Evolutionary conservation across 2,329 filamentous ascomycete genomes (phyloP).

Genomic region (Madurella mycetomatis): DNA sequence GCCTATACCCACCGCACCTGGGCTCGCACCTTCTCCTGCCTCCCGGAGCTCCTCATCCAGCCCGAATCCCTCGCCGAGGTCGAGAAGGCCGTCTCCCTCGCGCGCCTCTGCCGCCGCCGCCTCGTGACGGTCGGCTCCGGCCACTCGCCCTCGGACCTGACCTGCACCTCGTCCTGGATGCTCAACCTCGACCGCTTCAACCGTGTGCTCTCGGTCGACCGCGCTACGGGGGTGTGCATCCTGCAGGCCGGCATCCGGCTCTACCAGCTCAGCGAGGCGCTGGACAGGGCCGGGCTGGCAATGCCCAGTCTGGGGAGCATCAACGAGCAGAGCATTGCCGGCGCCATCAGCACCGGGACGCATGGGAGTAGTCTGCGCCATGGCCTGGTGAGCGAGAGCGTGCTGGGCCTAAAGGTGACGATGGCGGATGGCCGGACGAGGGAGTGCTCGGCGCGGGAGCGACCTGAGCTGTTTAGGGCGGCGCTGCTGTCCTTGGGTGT

Average conservation of each 20-base stretch:
- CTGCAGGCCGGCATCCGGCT: slow-evolving; percentile 89
- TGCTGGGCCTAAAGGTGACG: slow-evolving; percentile 72
- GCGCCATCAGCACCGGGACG: slow-evolving; percentile 87
- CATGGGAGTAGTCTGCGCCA: slow-evolving; percentile 84
- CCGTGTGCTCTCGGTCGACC: slow-evolving; percentile 66
- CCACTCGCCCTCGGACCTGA: slow-evolving; percentile 88
- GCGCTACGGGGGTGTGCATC: slow-evolving; percentile 60
- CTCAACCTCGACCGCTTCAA: slow-evolving; percentile 85
- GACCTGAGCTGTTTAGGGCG: slow-evolving; percentile 79
- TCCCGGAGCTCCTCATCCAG: slow-evolving; percentile 86
- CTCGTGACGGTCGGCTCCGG: slow-evolving; percentile 84
- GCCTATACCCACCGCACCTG: slow-evolving; percentile 83
- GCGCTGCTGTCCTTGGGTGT: slow-evolving; percentile 84
- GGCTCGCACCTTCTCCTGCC: slow-evolving; percentile 87
- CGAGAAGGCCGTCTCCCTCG: slow-evolving; percentile 75
- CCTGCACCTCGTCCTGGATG: slow-evolving; percentile 91
- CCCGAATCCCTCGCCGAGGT: slow-evolving; percentile 76
- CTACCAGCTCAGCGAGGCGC: slow-evolving; percentile 64
- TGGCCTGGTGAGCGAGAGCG: slow-evolving; percentile 76
- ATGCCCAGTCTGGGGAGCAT: slow-evolving; percentile 94
- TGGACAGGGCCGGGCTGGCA: slow-evolving; percentile 72
- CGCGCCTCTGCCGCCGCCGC: slow-evolving; percentile 73
- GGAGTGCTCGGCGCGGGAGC: slow-evolving; percentile 62
- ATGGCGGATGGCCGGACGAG: slow-evolving; percentile 73
- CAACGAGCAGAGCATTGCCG: slow-evolving; percentile 87